Percentiles rank a stretch among this genome's conserved stretches.
Evolutionary conservation across 202 grass and related monocot species (phyloP).

Genomic region (Setaria italica): DNA sequence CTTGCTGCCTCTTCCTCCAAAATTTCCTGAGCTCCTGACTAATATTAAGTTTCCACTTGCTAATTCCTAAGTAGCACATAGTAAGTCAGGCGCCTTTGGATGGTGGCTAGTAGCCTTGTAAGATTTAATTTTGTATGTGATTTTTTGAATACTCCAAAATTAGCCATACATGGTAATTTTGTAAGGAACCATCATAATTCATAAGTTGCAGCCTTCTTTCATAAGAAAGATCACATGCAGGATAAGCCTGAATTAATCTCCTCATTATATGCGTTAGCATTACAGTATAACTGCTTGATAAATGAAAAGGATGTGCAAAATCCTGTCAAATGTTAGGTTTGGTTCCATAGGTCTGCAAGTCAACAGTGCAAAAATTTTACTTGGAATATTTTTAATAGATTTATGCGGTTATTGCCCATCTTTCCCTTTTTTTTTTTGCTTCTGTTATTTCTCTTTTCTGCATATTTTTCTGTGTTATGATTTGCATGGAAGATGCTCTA

Average conservation of each 20-base stretch:
- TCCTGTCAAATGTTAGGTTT: not conserved
- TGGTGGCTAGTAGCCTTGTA: not conserved
- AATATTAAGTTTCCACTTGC: not conserved
- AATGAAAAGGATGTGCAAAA: not conserved
- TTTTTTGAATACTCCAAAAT: conserved; percentile 8
- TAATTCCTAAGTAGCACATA: not conserved
- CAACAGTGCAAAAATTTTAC: not conserved
- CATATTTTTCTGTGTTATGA: not conserved
- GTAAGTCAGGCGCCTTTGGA: not conserved
- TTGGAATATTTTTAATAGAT: not conserved
- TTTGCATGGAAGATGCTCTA: not conserved
- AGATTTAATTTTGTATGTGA: conserved; percentile 6
- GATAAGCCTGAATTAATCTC: conserved; percentile 10
- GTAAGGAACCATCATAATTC: not conserved
- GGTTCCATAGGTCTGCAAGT: conserved; percentile 11
- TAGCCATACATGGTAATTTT: not conserved
- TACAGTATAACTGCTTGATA: not conserved
- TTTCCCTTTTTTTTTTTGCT: not conserved
- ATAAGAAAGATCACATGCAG: not conserved
- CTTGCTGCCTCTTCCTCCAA: not conserved
- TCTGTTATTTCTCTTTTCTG: conserved; percentile 11
- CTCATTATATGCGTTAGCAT: conserved; percentile 14
- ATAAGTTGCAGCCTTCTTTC: not conserved
- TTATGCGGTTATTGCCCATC: not conserved
- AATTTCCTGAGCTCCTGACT: not conserved